Evolutionary conservation across 208 protist genomes (phyloP).

Genomic region (Trypanosoma melophagium): DNA sequence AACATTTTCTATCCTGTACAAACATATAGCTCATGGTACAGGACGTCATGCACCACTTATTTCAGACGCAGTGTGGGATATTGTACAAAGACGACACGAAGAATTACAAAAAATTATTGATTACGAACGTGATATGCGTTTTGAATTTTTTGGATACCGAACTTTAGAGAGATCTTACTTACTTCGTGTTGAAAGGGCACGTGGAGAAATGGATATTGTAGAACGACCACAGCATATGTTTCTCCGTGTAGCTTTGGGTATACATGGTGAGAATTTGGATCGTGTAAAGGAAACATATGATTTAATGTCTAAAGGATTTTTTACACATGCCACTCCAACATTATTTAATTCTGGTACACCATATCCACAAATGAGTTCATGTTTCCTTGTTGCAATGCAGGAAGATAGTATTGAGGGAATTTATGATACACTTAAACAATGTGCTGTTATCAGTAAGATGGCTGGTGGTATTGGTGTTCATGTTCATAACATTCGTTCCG

Average conservation of each 20-base stretch:
- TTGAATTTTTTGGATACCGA: slow-evolving; percentile 99
- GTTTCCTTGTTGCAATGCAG: slow-evolving; percentile 98
- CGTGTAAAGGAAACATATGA: slow-evolving; percentile 96
- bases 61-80: slow-evolving; percentile 89
- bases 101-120: slow-evolving; percentile 92
- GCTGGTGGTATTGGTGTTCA: slow-evolving; percentile 98
- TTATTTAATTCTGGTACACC: slow-evolving; percentile 98
- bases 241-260: slow-evolving; percentile 98
- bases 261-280: slow-evolving; percentile 94
- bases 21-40: slow-evolving; percentile 89
- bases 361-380: slow-evolving; percentile 96
- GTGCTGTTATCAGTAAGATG: slow-evolving; percentile 96
- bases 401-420: slow-evolving; percentile 99
- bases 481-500: slow-evolving; percentile 95
- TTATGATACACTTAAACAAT: slow-evolving; percentile 99
- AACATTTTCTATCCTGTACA: slow-evolving; percentile 88
- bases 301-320: slow-evolving; percentile 91
- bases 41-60: slow-evolving; percentile 88
- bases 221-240: slow-evolving; percentile 99
- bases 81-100: slow-evolving; percentile 82
- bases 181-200: slow-evolving; percentile 87
- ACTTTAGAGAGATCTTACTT: slow-evolving; percentile 99
- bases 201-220: slow-evolving; percentile 78
- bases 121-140: slow-evolving; percentile 95
- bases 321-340: slow-evolving; percentile 99